A percentile compares a stretch with the other conserved stretches of the same genome.
phyloP scores from a whole-genome alignment of 73 alveolate species.

The Tetrahymena elliotti region DNA sequence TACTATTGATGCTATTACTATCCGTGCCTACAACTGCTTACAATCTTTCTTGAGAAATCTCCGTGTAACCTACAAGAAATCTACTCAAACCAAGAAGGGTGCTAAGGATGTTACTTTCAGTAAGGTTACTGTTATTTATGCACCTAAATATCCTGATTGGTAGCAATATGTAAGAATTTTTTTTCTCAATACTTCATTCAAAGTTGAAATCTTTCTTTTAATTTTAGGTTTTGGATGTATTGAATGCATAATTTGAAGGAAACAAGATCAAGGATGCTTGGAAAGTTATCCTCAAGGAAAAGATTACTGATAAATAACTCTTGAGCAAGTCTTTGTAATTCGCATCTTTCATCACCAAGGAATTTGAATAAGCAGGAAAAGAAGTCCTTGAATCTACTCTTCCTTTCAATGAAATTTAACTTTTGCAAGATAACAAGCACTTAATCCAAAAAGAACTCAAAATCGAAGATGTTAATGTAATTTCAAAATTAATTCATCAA shows the following conservation, averaged over 20 bases:
- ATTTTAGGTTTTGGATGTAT: neutral
- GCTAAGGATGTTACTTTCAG: conserved; percentile 5
- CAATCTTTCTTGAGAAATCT: conserved; percentile 49
- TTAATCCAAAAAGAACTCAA: conserved; percentile 11
- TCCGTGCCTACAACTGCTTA: conserved; percentile 55
- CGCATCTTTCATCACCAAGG: conserved; percentile 46
- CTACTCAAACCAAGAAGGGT: conserved; percentile 41
- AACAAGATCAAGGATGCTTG: neutral
- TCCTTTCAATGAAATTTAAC: conserved; percentile 64
- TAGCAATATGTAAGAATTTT: neutral
- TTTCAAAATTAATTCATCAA: neutral
- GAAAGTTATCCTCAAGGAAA: neutral
- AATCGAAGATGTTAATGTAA: neutral
- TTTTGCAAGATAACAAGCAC: conserved; percentile 4
- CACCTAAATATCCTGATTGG: conserved; percentile 52
- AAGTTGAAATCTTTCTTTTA: neutral
- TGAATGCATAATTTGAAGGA: neutral
- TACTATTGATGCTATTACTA: conserved; percentile 50
- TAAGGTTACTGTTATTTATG: conserved; percentile 2
- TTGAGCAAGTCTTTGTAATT: conserved; percentile 39
- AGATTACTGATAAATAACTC: neutral
- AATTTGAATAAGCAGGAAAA: conserved; percentile 57
- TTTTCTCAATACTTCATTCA: neutral
- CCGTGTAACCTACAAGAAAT: conserved; percentile 61
- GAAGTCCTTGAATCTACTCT: conserved; percentile 64